Conservation (phyloP, 441 rosid genomes). For the Arabidopsis hybrid region DNA sequence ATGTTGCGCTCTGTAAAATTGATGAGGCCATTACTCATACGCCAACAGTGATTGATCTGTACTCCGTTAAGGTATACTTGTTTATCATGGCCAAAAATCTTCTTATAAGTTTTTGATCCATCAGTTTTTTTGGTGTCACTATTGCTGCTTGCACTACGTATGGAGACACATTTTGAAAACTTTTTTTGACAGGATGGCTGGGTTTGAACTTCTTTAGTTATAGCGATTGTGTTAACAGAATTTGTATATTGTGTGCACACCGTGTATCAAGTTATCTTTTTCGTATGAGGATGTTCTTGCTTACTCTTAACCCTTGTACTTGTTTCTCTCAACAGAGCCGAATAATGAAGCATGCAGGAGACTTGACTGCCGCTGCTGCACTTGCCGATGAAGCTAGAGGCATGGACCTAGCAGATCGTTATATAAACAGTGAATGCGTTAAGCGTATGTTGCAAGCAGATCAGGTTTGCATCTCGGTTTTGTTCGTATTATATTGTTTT, state of each 20-base stretch:
- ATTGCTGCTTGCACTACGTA: constrained; percentile 6
- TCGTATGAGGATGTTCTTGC: constrained; percentile 8
- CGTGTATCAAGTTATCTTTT: constrained; percentile 6
- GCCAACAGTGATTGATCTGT: constrained; percentile 97
- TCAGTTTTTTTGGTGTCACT: constrained; percentile 1
- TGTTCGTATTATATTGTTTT: constrained; percentile 16
- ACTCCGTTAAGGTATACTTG: constrained; percentile 85
- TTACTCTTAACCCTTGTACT: constrained; percentile 24
- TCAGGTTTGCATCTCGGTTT: constrained; percentile 68
- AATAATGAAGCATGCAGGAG: constrained; percentile 99
- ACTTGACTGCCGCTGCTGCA: constrained; percentile 89
- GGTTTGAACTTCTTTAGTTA: constrained; percentile 19
- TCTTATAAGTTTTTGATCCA: background rate
- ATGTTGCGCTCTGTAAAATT: constrained; percentile 80
- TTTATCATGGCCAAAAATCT: constrained; percentile 16
- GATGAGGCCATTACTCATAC: constrained; percentile 95
- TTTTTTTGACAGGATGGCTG: constrained; percentile 23
- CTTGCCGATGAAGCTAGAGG: constrained; percentile 99
- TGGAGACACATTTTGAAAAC: constrained; percentile 14
- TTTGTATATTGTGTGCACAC: constrained; percentile 18
- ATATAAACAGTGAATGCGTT: constrained; percentile 95
- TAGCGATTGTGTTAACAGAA: constrained; percentile 16
- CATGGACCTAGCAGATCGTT: constrained; percentile 99
- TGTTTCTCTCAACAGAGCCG: constrained; percentile 77
- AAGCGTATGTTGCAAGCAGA: constrained; percentile 99